Evolutionary conservation across 2,329 filamentous ascomycete species (phyloP).

Genomic region (Boeremia exigua): DNA sequence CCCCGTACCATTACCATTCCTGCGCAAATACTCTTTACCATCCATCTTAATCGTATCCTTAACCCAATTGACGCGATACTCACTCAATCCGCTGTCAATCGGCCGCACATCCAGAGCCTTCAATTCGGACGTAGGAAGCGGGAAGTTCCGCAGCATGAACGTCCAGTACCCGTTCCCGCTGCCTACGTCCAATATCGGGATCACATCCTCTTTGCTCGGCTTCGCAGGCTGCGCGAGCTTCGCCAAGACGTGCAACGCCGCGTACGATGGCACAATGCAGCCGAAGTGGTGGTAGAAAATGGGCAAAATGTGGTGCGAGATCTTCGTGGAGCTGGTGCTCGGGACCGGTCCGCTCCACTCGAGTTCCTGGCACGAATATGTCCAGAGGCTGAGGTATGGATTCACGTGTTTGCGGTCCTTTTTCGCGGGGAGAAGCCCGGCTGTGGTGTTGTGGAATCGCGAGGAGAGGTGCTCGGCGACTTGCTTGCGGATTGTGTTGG

Average conservation of each 20-base stretch:
- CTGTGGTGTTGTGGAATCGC: conserved; percentile 53
- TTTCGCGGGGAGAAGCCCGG: conserved; percentile 37
- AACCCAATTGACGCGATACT: conserved; percentile 74
- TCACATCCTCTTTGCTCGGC: conserved; percentile 45
- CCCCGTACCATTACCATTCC: conserved; percentile 54
- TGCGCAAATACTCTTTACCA: conserved; percentile 63
- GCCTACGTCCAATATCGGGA: conserved; percentile 69
- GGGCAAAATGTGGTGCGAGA: conserved; percentile 72
- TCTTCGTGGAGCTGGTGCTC: conserved; percentile 59
- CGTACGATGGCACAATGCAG: conserved; percentile 72
- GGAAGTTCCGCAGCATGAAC: conserved; percentile 73
- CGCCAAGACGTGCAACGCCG: conserved; percentile 66
- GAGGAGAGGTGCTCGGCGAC: conserved; percentile 64
- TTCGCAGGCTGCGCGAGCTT: conserved; percentile 53
- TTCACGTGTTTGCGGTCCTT: conserved; percentile 61
- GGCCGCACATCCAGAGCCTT: conserved; percentile 63
- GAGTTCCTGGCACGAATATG: conserved; percentile 67
- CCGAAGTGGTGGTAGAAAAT: conserved; percentile 82
- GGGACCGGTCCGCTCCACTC: conserved; percentile 69
- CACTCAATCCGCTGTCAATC: conserved; percentile 71
- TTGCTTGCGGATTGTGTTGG: conserved; percentile 64
- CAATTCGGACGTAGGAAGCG: conserved; percentile 62
- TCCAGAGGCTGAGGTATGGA: conserved; percentile 72
- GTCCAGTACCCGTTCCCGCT: conserved; percentile 79
- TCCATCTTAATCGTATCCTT: conserved; percentile 68